These are phyloP conservation scores for Euphrasia arctica DNA, from an alignment of 305 asterid genomes.

Conservation along the genomic window DNA sequence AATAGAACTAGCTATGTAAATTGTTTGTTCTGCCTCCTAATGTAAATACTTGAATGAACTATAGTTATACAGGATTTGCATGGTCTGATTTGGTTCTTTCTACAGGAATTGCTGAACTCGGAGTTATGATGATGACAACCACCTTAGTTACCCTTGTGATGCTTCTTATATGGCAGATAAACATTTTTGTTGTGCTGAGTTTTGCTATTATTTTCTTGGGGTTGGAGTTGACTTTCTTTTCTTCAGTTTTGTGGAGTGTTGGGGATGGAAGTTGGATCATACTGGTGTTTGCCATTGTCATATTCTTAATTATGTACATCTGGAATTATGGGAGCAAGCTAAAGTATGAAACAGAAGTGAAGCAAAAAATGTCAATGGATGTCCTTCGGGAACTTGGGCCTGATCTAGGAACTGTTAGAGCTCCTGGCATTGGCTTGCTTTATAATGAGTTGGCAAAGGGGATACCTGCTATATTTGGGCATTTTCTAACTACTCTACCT, in stretches of 20 bases:
- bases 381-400: slow-evolving; percentile 87
- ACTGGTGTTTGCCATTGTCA: slow-evolving; percentile 76
- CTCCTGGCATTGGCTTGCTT: slow-evolving; percentile 97
- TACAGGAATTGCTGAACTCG: slow-evolving; percentile 93
- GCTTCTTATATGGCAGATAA: slow-evolving; percentile 99
- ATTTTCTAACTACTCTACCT: slow-evolving; percentile 90
- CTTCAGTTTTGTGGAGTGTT: slow-evolving; percentile 89
- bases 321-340: slow-evolving; percentile 99
- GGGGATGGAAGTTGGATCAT: slow-evolving; percentile 99
- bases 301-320: slow-evolving; percentile 83
- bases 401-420: slow-evolving; percentile 88
- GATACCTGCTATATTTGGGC: slow-evolving; percentile 94
- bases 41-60: background rate
- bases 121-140: slow-evolving; percentile 99
- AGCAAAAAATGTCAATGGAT: slow-evolving; percentile 87
- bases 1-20: background rate
- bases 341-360: slow-evolving; percentile 94
- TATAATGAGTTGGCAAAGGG: slow-evolving; percentile 98
- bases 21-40: background rate
- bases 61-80: background rate
- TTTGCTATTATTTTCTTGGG: slow-evolving; percentile 79
- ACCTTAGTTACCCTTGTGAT: slow-evolving; percentile 88
- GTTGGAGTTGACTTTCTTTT: slow-evolving; percentile 79
- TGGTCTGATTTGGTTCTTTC: slow-evolving; percentile 36
- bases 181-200: slow-evolving; percentile 70